Evolutionary conservation across 2,329 filamentous ascomycete species (phyloP), one percentile per base, ranked within the genome.

Genomic region (Parastagonospora avenae): DNA sequence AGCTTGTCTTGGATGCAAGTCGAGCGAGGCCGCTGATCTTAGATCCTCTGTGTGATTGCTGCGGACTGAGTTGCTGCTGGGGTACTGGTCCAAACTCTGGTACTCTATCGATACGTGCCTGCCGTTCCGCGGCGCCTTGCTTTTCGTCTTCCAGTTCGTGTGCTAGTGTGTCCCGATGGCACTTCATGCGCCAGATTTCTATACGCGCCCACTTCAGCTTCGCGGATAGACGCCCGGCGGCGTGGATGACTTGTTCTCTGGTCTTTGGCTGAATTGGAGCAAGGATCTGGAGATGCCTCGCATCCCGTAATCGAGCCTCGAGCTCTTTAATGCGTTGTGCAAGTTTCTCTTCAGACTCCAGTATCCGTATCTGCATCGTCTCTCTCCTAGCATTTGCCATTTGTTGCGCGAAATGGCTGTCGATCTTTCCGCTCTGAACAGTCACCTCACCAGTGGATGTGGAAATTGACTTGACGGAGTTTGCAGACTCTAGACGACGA

Each of bases 131-230:
- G 3, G 60, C 58, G 29, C 72, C 68, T 37, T 79, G 76, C 49
- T 71, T 79, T 65, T 96, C 92, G 60, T 96, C 91, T 47, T 93
- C 89, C 8, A 97, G 78, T 68, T 99, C 94, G 73, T 92, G 82
- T 4, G 86, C 80, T 15, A 99, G 77, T 53, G 97, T 92, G 64
- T 97, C 93, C 36, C 88, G 87, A 72, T 99, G 92, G 59, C 92
- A 97, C 67, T 86, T 93, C 64, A 93, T 84, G 46, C 87, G 89
- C 91, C 92, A 97, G 15, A 97, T 94, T 60, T 96, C 91, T 70
- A 95, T 88, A 54, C 93, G 84, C n/a, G 88, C 87, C 93, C 93
- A 97, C 71, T 94, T 96, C 53, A 99, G 77, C 70, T 93, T 92
- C 3, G 91, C 91, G 48, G 92, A 87, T 75, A 96, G 87, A 7